A percentile compares a stretch with the other conserved stretches of the same genome.
Evolutionary conservation across 2,329 filamentous ascomycete species (phyloP).

Genomic region (Diaporthe sp.): DNA sequence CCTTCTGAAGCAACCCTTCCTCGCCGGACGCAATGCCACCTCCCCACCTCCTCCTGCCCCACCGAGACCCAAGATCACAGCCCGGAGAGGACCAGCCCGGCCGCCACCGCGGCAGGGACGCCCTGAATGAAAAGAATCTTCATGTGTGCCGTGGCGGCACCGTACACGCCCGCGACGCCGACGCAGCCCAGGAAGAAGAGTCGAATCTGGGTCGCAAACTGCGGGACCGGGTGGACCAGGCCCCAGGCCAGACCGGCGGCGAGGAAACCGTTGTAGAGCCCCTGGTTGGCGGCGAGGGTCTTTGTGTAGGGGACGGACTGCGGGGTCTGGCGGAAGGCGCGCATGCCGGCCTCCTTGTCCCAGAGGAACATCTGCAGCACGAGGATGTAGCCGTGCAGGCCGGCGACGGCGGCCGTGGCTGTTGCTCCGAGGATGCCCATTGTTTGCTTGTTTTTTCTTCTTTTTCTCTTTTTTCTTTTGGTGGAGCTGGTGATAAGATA

Average conservation of each 20-base stretch:
- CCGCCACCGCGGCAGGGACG: constrained; percentile 45
- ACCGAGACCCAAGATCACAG: not conserved
- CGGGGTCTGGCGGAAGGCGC: constrained; percentile 54
- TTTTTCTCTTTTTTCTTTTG: not conserved
- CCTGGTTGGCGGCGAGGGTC: constrained; percentile 60
- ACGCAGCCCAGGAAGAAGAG: constrained; percentile 61
- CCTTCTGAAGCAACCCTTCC: not conserved
- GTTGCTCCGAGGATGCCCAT: constrained; percentile 27
- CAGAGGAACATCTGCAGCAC: constrained; percentile 62
- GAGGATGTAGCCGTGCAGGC: constrained; percentile 60
- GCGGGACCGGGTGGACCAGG: constrained; percentile 54
- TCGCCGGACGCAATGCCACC: not conserved
- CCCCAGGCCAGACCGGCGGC: constrained; percentile 60
- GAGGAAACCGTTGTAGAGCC: constrained; percentile 65
- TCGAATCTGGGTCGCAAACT: constrained; percentile 54
- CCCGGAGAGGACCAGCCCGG: not conserved
- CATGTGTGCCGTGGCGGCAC: constrained; percentile 52
- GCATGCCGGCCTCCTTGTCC: constrained; percentile 56
- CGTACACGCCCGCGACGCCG: constrained; percentile 55
- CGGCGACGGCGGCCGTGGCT: constrained; percentile 51
- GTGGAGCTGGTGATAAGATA: too few species aligned
- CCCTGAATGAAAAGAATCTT: constrained; percentile 58
- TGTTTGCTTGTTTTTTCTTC: not conserved
- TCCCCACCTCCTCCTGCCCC: not conserved
- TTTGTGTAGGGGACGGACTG: constrained; percentile 58